Evolutionary conservation across 495 filamentous ascomycete genomes (phyloP).

Genomic region (Annulohypoxylon maeteangense): DNA sequence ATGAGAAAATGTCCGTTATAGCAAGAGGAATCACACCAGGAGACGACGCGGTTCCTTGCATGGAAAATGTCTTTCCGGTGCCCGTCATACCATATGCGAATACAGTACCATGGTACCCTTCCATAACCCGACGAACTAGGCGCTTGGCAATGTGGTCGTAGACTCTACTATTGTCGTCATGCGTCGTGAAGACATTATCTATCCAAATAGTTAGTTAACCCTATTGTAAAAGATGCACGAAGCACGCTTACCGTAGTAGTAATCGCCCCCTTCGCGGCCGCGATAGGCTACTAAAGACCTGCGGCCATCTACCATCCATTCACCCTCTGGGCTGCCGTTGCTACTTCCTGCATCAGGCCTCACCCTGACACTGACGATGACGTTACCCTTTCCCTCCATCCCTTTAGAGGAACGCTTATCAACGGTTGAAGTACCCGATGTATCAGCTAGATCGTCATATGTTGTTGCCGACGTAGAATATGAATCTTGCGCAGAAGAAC

Average conservation of each 20-base stretch:
- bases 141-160: slow-evolving; percentile 95
- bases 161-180: slow-evolving; percentile 92
- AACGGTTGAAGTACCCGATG: slow-evolving; percentile 46
- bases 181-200: slow-evolving; percentile 96
- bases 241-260: slow-evolving; percentile 80
- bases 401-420: slow-evolving; percentile 59
- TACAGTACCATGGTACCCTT: slow-evolving; percentile 97
- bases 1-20: slow-evolving; percentile 98
- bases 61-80: slow-evolving; percentile 98
- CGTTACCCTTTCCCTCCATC: slow-evolving; percentile 86
- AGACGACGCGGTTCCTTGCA: slow-evolving; percentile 97
- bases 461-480: slow-evolving; percentile 91
- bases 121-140: slow-evolving; percentile 95
- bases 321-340: slow-evolving; percentile 71
- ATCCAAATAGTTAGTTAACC: slow-evolving; percentile 29
- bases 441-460: slow-evolving; percentile 77
- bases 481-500: slow-evolving; percentile 88
- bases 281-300: slow-evolving; percentile 81
- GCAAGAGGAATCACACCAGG: slow-evolving; percentile 97
- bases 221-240: not conserved
- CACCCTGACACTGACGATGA: slow-evolving; percentile 93
- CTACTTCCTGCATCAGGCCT: slow-evolving; percentile 77
- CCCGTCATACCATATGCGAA: slow-evolving; percentile 99
- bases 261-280: slow-evolving; percentile 91
- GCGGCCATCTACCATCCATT: slow-evolving; percentile 93